Percentiles rank a stretch among this genome's conserved stretches.
phyloP scores from a whole-genome alignment of 1,284 basidiomycete species.

The Puccinia horiana region DNA sequence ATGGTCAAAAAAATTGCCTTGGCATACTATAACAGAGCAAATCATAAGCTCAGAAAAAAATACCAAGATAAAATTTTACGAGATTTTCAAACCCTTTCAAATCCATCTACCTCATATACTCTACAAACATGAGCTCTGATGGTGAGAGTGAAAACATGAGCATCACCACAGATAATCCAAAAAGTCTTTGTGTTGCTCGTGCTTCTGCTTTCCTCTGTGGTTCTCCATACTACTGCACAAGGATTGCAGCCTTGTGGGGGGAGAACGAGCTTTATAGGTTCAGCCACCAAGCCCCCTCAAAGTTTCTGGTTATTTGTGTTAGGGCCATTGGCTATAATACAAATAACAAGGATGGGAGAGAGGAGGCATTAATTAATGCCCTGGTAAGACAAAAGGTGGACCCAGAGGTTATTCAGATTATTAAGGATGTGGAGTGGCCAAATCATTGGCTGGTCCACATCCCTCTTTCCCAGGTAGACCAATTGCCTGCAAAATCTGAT shows the following conservation, averaged over 20 bases:
- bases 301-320: background rate
- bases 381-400: background rate
- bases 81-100: too few species aligned
- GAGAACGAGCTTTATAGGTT: background rate
- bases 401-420: background rate
- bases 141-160: too few species aligned
- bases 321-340: background rate
- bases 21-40: too few species aligned
- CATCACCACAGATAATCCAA: too few species aligned
- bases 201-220: background rate
- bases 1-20: too few species aligned
- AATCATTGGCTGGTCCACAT: background rate
- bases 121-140: too few species aligned
- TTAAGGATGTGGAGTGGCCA: background rate
- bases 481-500: background rate
- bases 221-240: background rate
- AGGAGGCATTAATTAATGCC: background rate
- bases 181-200: too few species aligned
- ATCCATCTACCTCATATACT: too few species aligned
- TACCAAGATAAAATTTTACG: too few species aligned
- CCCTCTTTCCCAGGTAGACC: background rate
- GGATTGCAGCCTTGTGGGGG: background rate
- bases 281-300: background rate
- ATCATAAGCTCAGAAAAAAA: too few species aligned
- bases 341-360: background rate